Percentiles rank a stretch among this genome's conserved stretches.
Conservation (phyloP, 179 eudicot species). For the Camellia oleifera region DNA sequence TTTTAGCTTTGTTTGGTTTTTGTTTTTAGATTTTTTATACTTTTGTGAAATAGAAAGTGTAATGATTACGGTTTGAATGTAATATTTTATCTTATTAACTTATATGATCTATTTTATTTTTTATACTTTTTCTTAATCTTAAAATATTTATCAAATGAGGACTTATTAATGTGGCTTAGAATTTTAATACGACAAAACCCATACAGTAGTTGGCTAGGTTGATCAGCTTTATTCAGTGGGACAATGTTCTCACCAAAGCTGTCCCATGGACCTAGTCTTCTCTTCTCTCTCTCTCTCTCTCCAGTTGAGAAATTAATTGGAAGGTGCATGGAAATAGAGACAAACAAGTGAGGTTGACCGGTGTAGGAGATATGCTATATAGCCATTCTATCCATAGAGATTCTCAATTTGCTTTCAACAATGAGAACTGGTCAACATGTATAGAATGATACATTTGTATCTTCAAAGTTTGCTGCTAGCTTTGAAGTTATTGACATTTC, state of each 20-base stretch:
- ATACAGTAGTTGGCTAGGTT: constrained; percentile 9
- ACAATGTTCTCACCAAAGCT: background rate
- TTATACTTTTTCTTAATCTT: no score
- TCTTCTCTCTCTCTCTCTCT: background rate
- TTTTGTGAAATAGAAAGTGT: no score
- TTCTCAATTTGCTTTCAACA: background rate
- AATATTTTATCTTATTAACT: no score
- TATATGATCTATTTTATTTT: no score
- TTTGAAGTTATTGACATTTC: background rate
- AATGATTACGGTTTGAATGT: no score
- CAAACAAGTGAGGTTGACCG: background rate
- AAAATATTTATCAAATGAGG: background rate
- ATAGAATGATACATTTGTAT: no score
- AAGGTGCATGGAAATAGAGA: background rate
- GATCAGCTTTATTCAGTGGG: constrained; percentile 6
- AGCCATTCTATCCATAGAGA: background rate
- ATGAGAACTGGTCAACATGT: background rate
- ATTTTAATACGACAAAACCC: background rate
- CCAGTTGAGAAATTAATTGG: background rate
- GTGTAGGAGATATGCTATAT: background rate
- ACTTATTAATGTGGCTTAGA: background rate
- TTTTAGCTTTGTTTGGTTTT: no score
- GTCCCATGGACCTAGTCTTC: no score
- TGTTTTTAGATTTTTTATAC: no score
- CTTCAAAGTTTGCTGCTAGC: no score